Base-by-base conservation (phyloP, 2,329 filamentous ascomycete species). In the Huntiella bhutanensis region DNA sequence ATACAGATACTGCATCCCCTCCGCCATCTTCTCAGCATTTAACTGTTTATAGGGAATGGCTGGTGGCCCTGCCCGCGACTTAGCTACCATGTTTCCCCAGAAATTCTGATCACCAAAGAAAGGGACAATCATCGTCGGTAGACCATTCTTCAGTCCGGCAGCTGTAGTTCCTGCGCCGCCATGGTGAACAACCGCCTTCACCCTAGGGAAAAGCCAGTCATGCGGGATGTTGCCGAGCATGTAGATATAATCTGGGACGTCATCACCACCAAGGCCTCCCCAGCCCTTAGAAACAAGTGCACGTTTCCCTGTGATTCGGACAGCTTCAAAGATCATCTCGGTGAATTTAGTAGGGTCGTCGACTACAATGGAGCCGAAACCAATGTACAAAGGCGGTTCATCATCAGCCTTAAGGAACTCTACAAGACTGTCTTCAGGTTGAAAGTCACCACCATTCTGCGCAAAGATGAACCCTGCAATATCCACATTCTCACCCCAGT, bases 21-120 rank as follows among this genome's bases (percentile, higher is more conserved):
- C 74, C 0, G 75, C 75, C 1, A 85, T 60, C 38, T 70, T 73
- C 49, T 83, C 75, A 0, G 66, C 68, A 1, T 66, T 74, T 2
- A 86, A 59, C 7, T 69, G 60, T 59, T 82, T 83, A 60, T 82
- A 81, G 0, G 79, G 79, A 6, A 83, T 68, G 1, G 78, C 71
- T 37, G 70, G 62, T 0, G 80, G 76, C 1, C 81, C 81, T 0
- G 78, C 80, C 19, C 71, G 70, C 1, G 75, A 68, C 33, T 67
- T 71, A 4, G 67, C 68, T 1, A 85, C 68, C 73, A 82, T 82
- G 13, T 67, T 65, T 2, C 80, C 81, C 81, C 82, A 86, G 56
- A 86, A 86, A 42, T 78, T 71, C 58, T 86, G 81, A 55, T 86
- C 81, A 2, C 81, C 81, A 52, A 86, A 86, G 60, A 86, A 86